phyloP scores from a whole-genome alignment of 2,329 filamentous ascomycete species.

The Paecilomyces sp. region DNA sequence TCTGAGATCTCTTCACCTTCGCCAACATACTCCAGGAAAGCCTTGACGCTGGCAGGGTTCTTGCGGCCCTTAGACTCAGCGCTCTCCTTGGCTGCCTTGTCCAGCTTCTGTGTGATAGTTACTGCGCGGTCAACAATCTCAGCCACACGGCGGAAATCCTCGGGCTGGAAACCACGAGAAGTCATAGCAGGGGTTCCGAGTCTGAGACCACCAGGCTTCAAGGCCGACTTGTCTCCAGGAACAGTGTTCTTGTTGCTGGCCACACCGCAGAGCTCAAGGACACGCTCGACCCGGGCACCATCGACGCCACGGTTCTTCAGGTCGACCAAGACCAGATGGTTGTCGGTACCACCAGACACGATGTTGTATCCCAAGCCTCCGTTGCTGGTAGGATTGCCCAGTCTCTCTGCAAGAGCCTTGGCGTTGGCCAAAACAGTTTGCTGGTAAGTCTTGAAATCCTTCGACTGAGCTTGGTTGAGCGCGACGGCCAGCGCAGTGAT shows the following conservation, averaged over 20 bases:
- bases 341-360: slow-evolving; percentile 92
- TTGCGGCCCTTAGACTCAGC: slow-evolving; percentile 79
- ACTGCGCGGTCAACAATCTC: slow-evolving; percentile 81
- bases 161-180: slow-evolving; percentile 80
- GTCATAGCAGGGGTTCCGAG: slow-evolving; percentile 98
- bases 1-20: slow-evolving; percentile 70
- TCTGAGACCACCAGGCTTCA: slow-evolving; percentile 86
- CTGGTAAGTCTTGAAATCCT: slow-evolving; percentile 93
- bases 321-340: slow-evolving; percentile 94
- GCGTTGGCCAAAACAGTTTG: slow-evolving; percentile 87
- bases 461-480: slow-evolving; percentile 82
- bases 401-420: slow-evolving; percentile 71
- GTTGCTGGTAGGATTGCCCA: slow-evolving; percentile 62
- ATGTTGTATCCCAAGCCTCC: slow-evolving; percentile 81
- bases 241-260: slow-evolving; percentile 99
- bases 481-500: slow-evolving; percentile 95
- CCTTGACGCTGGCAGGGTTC: slow-evolving; percentile 97
- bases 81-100: slow-evolving; percentile 61
- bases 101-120: slow-evolving; percentile 67
- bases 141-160: slow-evolving; percentile 80
- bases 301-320: slow-evolving; percentile 81
- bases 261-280: slow-evolving; percentile 86
- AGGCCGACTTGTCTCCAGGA: slow-evolving; percentile 85
- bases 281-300: slow-evolving; percentile 83
- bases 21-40: slow-evolving; percentile 87